phyloP scores from a whole-genome alignment of 192 early-diverging fungal genomes.

The Linnemannia zychae region DNA sequence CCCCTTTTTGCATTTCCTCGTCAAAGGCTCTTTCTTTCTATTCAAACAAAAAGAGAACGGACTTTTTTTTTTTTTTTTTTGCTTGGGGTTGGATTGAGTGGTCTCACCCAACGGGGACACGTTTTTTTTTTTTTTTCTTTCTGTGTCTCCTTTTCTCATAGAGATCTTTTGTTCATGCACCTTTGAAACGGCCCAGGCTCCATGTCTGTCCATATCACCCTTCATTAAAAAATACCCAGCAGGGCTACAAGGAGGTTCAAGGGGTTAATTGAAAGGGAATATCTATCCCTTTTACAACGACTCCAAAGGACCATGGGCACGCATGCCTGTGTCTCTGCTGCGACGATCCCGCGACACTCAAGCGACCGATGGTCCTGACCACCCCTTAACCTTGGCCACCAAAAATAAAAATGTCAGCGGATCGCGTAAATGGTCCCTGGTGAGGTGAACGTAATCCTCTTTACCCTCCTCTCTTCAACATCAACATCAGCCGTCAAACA shows the following conservation, averaged over 20 bases:
- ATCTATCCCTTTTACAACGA: too few relatives aligned
- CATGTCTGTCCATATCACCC: neutral
- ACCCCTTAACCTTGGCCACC: conserved; percentile 1
- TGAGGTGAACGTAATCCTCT: too few relatives aligned
- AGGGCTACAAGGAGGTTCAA: too few relatives aligned
- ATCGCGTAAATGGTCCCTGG: too few relatives aligned
- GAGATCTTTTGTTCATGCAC: neutral
- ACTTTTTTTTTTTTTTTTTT: neutral
- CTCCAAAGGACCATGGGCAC: too few relatives aligned
- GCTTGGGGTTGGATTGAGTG: neutral
- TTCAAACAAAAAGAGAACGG: neutral
- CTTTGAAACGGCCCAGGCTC: neutral
- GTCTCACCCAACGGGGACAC: neutral
- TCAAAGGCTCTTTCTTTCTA: neutral
- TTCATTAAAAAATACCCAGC: neutral
- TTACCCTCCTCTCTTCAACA: neutral
- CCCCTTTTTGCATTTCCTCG: neutral
- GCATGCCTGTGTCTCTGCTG: too few relatives aligned
- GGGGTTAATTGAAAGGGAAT: too few relatives aligned
- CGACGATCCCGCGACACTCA: too few relatives aligned
- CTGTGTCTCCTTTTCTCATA: neutral
- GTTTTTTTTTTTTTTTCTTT: too few relatives aligned
- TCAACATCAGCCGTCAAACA: neutral
- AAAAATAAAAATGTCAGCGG: neutral
- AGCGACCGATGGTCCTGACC: neutral